These are phyloP conservation scores for Centaurea solstitialis DNA, from an alignment of 129 eudicot species.

Conservation along the genomic window DNA sequence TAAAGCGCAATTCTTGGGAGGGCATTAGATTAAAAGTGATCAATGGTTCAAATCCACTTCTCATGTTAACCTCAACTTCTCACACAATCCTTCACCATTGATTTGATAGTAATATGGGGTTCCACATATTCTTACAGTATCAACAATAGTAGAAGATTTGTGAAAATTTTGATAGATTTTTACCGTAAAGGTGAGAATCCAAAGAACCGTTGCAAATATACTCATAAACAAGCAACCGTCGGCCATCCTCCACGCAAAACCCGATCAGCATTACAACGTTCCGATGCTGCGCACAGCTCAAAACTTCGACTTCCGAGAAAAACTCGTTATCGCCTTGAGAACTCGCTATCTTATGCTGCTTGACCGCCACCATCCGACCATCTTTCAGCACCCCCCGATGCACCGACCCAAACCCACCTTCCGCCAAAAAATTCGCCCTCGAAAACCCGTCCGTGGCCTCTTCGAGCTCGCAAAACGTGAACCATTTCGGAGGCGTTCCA, in stretches of 20 bases:
- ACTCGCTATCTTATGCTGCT: conserved; percentile 84
- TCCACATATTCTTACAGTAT: neutral
- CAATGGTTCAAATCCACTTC: too few relatives aligned
- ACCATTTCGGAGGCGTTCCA: conserved; percentile 76
- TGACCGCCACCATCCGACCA: conserved; percentile 84
- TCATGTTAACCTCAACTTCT: too few relatives aligned
- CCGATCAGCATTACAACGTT: conserved; percentile 89
- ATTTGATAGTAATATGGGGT: too few relatives aligned
- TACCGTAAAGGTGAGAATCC: conserved; percentile 91
- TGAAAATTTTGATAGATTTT: neutral
- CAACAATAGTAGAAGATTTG: neutral
- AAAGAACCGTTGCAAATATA: conserved; percentile 86
- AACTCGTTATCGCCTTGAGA: conserved; percentile 87
- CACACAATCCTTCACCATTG: too few relatives aligned
- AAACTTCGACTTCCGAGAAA: conserved; percentile 86
- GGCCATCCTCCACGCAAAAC: conserved; percentile 70
- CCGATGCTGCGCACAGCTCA: conserved; percentile 96
- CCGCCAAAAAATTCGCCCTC: conserved; percentile 65
- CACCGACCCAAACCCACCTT: conserved; percentile 90
- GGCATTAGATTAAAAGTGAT: too few relatives aligned
- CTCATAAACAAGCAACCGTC: conserved; percentile 85
- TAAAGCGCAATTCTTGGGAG: too few relatives aligned
- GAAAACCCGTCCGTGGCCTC: conserved; percentile 77
- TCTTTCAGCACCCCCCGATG: conserved; percentile 72
- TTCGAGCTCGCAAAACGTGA: conserved; percentile 71